Evolutionary conservation across 2,329 filamentous ascomycete species (phyloP), one percentile per base, ranked within the genome.

Genomic region (Fusarium albosuccineum): DNA sequence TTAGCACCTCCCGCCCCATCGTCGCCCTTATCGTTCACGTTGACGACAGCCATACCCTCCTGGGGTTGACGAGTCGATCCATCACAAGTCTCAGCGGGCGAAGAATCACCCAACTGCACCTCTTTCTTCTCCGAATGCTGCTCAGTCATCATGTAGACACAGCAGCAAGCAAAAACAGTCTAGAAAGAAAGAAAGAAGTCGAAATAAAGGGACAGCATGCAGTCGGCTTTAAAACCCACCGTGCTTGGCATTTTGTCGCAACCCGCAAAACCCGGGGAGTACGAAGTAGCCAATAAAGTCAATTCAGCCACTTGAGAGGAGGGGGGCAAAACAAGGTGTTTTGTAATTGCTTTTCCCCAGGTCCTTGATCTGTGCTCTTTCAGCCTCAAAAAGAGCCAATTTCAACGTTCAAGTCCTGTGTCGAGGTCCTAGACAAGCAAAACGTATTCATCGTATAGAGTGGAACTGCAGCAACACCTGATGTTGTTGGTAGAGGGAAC

Each of bases 271-370:
- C 22, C 62, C 53, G 60, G 51, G 14, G 44, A 33, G 52, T 68
- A 68, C 65, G 65, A 14, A n/a, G 5, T n/a, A 42, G 22, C 65
- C 65, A 68, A 68, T 68, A 26, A 56, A 49, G 55, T 55, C 50
- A 53, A 30, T 54, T 44, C 40, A 64, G 50, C 55, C 64, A 67
- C 44, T 8, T 22, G 22, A 22, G 22, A 22, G 22, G 22, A 22
- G 36, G n/a, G 22, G 50, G 50, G 39, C 26, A 53, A 42, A 34
- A n/a, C 10, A 40, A 46, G 33, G 36, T 29, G 27, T 36, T 36
- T 30, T 39, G 48, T 26, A 50, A 51, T 51, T 41, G 22, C 22
- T 22, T 22, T 22, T 22, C 22, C 22, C 22, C 22, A 22, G 22
- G 22, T 22, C 22, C 22, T 22, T 22, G 22, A 22, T 22, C 22